Conservation (phyloP, 768 basidiomycete species). For the Russula ochroleuca region DNA sequence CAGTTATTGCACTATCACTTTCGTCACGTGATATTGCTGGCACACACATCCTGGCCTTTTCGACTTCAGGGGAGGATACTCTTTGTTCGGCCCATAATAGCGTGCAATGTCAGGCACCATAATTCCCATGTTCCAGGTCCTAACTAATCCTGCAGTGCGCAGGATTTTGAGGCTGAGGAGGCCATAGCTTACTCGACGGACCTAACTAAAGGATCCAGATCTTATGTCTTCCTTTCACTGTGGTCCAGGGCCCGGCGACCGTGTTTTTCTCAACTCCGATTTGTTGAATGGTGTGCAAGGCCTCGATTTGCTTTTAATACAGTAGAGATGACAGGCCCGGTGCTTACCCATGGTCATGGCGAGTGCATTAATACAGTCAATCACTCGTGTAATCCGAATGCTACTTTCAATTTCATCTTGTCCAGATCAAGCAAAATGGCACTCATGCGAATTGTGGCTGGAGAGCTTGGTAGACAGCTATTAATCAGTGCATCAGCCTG, state of each 20-base stretch:
- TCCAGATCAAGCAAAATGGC: slow-evolving; percentile 43
- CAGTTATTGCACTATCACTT: slow-evolving; percentile 5
- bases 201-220: too few species aligned
- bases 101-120: too few species aligned
- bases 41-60: too few species aligned
- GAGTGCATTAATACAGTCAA: slow-evolving; percentile 35
- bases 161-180: too few species aligned
- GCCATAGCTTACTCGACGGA: too few species aligned
- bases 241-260: slow-evolving; percentile 41
- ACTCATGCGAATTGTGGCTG: slow-evolving; percentile 39
- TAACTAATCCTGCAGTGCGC: too few species aligned
- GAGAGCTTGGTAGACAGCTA: slow-evolving; percentile 39
- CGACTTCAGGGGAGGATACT: too few species aligned
- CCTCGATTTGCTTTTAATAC: too few species aligned
- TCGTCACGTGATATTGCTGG: not conserved
- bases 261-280: slow-evolving; percentile 57
- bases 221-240: too few species aligned
- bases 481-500: slow-evolving; percentile 24
- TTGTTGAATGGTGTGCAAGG: slow-evolving; percentile 48
- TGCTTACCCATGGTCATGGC: not conserved
- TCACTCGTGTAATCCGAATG: slow-evolving; percentile 60
- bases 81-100: too few species aligned
- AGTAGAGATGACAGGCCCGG: not conserved
- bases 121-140: too few species aligned
- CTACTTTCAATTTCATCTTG: slow-evolving; percentile 50